Evolutionary conservation across 176 grass and related monocot species (phyloP).

Genomic region (Cenchrus purpureus): DNA sequence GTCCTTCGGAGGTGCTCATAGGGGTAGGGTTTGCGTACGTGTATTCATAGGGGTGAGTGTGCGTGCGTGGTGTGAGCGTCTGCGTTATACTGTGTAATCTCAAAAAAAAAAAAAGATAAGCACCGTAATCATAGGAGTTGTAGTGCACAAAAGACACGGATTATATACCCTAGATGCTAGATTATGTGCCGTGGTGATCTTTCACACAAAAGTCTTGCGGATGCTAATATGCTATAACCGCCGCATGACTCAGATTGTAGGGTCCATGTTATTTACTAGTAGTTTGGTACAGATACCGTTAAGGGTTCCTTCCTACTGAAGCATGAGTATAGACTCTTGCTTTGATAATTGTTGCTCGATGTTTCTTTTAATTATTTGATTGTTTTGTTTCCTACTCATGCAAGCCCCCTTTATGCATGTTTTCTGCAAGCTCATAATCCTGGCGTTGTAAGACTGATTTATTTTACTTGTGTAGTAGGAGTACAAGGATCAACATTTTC

Average conservation of each 20-base stretch:
- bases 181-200: constrained; percentile 11
- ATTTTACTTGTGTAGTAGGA: not conserved
- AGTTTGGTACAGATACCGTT: constrained; percentile 23
- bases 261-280: not conserved
- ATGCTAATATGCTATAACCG: not conserved
- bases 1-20: too few species aligned
- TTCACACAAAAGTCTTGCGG: not conserved
- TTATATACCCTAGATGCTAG: not conserved
- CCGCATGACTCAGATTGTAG: not conserved
- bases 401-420: not conserved
- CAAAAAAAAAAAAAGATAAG: too few species aligned
- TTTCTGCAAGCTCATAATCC: not conserved
- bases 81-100: too few species aligned
- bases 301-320: not conserved
- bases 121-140: not conserved
- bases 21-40: too few species aligned
- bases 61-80: too few species aligned
- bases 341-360: not conserved
- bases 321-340: not conserved
- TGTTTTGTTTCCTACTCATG: not conserved
- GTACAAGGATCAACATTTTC: not conserved
- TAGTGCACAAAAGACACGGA: not conserved
- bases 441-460: not conserved
- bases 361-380: too few species aligned
- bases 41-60: too few species aligned